phyloP scores from a whole-genome alignment of 345 rosid species.

The Hirschfeldia incana region DNA sequence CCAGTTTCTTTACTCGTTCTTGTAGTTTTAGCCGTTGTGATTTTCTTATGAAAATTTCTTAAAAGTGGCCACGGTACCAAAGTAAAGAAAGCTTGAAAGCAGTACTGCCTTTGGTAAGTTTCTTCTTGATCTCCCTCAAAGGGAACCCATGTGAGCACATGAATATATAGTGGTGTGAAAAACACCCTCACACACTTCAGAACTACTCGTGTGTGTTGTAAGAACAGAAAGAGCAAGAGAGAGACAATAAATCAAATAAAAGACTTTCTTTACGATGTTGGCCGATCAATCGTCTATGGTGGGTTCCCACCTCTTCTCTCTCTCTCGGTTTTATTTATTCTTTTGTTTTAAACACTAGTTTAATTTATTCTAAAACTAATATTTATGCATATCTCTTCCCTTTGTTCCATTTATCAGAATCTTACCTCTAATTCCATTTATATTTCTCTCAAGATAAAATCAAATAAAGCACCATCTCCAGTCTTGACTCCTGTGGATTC shows the following conservation, averaged over 20 bases:
- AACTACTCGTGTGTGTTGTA: constrained; percentile 16
- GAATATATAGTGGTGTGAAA: constrained; percentile 50
- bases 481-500: constrained; percentile 36
- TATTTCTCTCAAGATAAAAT: constrained; percentile 6
- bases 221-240: constrained; percentile 29
- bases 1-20: constrained; percentile 20
- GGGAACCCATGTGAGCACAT: constrained; percentile 50
- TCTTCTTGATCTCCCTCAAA: constrained; percentile 48
- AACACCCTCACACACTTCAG: constrained; percentile 17
- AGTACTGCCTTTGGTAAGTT: constrained; percentile 39
- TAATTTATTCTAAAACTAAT: constrained; percentile 14
- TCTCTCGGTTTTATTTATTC: constrained; percentile 6
- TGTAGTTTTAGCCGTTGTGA: constrained; percentile 17
- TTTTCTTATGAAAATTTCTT: constrained; percentile 17
- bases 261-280: constrained; percentile 38
- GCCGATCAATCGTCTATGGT: constrained; percentile 45
- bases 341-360: neutral
- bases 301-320: constrained; percentile 37
- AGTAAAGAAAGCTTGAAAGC: constrained; percentile 34
- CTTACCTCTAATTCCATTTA: constrained; percentile 31
- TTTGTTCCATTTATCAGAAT: constrained; percentile 43
- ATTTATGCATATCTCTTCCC: constrained; percentile 40
- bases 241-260: constrained; percentile 8
- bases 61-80: constrained; percentile 6
- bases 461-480: constrained; percentile 19